Evolutionary conservation across 208 protist genomes (phyloP).

Genomic region (Wallacemonas sp.): DNA sequence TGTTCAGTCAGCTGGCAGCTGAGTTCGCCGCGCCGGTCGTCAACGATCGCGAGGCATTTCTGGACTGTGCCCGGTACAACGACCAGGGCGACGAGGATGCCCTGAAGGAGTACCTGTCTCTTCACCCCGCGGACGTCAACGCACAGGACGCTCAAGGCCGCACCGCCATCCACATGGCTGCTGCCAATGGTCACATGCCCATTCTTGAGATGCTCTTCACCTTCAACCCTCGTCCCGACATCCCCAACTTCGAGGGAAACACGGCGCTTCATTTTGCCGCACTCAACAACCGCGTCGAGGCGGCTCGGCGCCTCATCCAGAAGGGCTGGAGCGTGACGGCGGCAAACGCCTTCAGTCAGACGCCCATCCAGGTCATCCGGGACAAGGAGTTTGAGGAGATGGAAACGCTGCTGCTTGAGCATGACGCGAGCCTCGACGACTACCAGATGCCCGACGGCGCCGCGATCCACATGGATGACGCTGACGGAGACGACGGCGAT

Average conservation of each 20-base stretch:
- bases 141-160: slow-evolving; percentile 71
- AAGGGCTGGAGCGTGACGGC: slow-evolving; percentile 59
- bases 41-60: slow-evolving; percentile 69
- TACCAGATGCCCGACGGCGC: slow-evolving; percentile 32
- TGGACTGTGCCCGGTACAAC: slow-evolving; percentile 88
- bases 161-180: slow-evolving; percentile 86
- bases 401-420: slow-evolving; percentile 73
- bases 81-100: slow-evolving; percentile 60
- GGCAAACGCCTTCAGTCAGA: slow-evolving; percentile 60
- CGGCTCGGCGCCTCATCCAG: slow-evolving; percentile 55
- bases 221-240: slow-evolving; percentile 60
- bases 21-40: slow-evolving; percentile 17
- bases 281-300: slow-evolving; percentile 79
- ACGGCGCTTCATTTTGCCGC: slow-evolving; percentile 89
- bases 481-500: slow-evolving; percentile 13
- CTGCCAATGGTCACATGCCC: slow-evolving; percentile 79
- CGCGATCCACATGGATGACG: slow-evolving; percentile 22
- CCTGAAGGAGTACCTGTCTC: slow-evolving; percentile 50
- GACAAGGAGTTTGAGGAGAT: slow-evolving; percentile 84
- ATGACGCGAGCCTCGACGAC: slow-evolving; percentile 70
- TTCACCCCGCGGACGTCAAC: slow-evolving; percentile 53
- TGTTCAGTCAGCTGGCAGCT: slow-evolving; percentile 8
- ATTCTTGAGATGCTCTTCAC: slow-evolving; percentile 74
- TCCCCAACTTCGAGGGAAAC: slow-evolving; percentile 81
- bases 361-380: slow-evolving; percentile 79